Evolutionary conservation across 2,329 filamentous ascomycete genomes (phyloP), one percentile per base, ranked within the genome.

Genomic region (Sporothrix sp.): DNA sequence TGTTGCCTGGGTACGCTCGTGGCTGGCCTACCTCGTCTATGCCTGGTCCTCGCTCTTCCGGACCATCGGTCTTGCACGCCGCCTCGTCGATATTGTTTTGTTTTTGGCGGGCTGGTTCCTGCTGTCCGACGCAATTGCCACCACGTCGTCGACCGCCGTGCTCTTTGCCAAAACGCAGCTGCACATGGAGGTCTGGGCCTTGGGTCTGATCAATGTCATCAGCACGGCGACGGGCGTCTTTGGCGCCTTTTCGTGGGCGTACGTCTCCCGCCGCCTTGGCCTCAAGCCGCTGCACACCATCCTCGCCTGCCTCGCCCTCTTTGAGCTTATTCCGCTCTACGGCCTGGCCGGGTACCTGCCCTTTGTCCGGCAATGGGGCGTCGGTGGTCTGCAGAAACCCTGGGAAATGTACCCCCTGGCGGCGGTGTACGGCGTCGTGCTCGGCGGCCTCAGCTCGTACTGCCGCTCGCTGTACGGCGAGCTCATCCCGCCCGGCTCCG

Each of bases 331-430:
- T 46, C 93, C 93, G 0, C 62, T 97, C 1, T 98, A 98, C 61
- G 91, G 90, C 0, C 73, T 98, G 11, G 69, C 95, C 16, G 90
- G 90, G 1, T 96, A 93, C 62, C 74, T 97, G 14, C 88, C 90
- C 0, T 80, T 87, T 7, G 76, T 98, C 42, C 77, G 81, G 59
- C 70, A 73, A 7, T 79, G 85, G 66, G 90, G 88, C 1, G 81
- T 87, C 5, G 69, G 89, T 36, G 93, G 93, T 1, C 74, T 98
- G n/a, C 89, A 95, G 65, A 83, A 93, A 63, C 84, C 87, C 3
- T 95, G 89, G 87, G 93, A 98, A 60, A 96, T 98, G 87, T 97
- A 93, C 60, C 87, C 87, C 0, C 69, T 98, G 1, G 90, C 88
- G 0, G 85, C 86, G 3, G 80, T 97, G 11, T 97, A 96, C 65